A percentile compares a stretch with the other conserved stretches of the same genome.
Evolutionary conservation across 148 eudicot species (phyloP).

Genomic region (Oxyria digyna): DNA sequence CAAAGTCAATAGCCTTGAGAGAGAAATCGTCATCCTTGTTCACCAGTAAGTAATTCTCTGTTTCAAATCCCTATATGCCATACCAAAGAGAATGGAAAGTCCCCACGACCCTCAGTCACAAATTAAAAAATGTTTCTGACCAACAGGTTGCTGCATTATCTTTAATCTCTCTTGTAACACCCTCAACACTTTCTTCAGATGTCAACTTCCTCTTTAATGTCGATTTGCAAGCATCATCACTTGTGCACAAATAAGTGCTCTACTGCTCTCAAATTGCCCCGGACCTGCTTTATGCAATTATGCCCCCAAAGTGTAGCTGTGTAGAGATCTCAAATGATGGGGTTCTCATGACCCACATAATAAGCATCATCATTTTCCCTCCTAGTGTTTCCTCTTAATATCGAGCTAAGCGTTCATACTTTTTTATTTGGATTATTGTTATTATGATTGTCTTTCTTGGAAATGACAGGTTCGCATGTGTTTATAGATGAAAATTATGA

Average conservation of each 20-base stretch:
- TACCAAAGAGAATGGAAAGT: constrained; percentile 87
- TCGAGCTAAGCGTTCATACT: constrained; percentile 4
- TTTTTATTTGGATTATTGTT: background rate
- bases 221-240: constrained; percentile 63
- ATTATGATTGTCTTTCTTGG: constrained; percentile 15
- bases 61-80: constrained; percentile 43
- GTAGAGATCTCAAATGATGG: constrained; percentile 73
- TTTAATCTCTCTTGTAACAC: constrained; percentile 89
- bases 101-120: constrained; percentile 80
- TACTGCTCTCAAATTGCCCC: constrained; percentile 73
- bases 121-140: constrained; percentile 45
- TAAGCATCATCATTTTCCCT: constrained; percentile 37
- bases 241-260: constrained; percentile 68
- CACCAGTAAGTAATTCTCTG: constrained; percentile 81
- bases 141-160: constrained; percentile 94
- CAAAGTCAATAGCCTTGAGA: constrained; percentile 90
- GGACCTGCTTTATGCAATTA: constrained; percentile 84
- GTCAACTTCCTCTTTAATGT: constrained; percentile 81
- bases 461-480: background rate
- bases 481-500: background rate
- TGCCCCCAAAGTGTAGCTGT: no score
- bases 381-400: constrained; percentile 22
- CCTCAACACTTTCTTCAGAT: constrained; percentile 74
- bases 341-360: constrained; percentile 78
- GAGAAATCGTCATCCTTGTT: constrained; percentile 90